Evolutionary conservation across 2,329 filamentous ascomycete species (phyloP).

Genomic region (Penicillium corylophilum): DNA sequence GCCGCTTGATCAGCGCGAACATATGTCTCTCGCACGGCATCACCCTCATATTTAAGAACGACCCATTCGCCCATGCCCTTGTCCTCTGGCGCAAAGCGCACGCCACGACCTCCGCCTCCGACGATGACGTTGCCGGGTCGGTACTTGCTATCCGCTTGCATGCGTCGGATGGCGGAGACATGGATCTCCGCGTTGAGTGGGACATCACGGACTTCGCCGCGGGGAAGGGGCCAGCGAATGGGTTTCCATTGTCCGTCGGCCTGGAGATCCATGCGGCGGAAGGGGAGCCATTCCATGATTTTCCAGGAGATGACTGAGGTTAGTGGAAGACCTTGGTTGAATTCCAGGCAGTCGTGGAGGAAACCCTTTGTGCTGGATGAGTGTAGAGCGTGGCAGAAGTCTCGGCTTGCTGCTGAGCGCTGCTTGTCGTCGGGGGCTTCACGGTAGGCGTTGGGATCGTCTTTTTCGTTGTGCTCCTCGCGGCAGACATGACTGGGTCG

Average conservation of each 20-base stretch:
- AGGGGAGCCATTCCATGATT: conserved; percentile 78
- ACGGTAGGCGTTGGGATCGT: conserved; percentile 16
- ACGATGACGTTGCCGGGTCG: conserved; percentile 77
- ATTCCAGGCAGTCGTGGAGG: conserved; percentile 71
- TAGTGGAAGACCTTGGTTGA: conserved; percentile 57
- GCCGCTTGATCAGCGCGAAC: conserved; percentile 44
- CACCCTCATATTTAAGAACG: conserved; percentile 62
- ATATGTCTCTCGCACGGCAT: conserved; percentile 69
- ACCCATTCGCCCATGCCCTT: conserved; percentile 72
- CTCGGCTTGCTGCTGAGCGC: conserved; percentile 29
- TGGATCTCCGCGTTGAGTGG: conserved; percentile 70
- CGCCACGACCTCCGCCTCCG: conserved; percentile 72
- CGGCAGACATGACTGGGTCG: conserved; percentile 8
- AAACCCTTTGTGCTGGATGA: conserved; percentile 53
- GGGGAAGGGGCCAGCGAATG: conserved; percentile 75
- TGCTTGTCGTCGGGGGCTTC: conserved; percentile 21
- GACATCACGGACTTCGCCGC: conserved; percentile 75
- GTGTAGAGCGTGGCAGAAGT: conserved; percentile 61
- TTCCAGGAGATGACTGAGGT: conserved; percentile 67
- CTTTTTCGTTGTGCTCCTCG: conserved; percentile 5
- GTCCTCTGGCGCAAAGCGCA: conserved; percentile 59
- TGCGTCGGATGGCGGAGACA: conserved; percentile 69
- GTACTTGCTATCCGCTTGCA: conserved; percentile 64
- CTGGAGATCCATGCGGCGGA: conserved; percentile 75
- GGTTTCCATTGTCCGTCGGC: conserved; percentile 73